Percentiles rank a stretch among this genome's conserved stretches.
These are phyloP conservation scores for Lanmaoa pseudosensibilis DNA, from an alignment of 768 basidiomycete species.

Conservation along the genomic window DNA sequence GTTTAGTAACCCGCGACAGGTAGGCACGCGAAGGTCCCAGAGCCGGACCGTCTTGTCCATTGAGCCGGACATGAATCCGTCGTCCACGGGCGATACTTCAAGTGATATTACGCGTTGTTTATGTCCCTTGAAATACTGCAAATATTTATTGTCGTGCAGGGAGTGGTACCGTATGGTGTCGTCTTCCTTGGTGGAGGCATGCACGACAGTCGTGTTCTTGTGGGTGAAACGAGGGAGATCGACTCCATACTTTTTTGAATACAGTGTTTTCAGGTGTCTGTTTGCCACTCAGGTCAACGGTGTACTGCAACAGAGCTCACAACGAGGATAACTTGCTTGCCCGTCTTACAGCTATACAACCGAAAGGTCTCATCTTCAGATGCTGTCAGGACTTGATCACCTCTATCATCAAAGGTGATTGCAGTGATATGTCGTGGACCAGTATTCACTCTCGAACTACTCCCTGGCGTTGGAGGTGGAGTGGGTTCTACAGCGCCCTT, in stretches of 20 bases:
- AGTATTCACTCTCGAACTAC: constrained; percentile 34
- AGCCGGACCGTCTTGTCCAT: constrained; percentile 92
- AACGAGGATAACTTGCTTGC: constrained; percentile 74
- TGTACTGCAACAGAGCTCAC: constrained; percentile 13
- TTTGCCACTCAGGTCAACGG: constrained; percentile 29
- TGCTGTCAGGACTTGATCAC: constrained; percentile 82
- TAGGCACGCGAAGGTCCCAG: constrained; percentile 87
- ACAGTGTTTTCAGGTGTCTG: constrained; percentile 74
- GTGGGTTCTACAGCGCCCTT: constrained; percentile 69
- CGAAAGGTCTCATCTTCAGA: constrained; percentile 92
- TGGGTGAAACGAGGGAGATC: constrained; percentile 95
- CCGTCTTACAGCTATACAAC: constrained; percentile 83
- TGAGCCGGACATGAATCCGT: constrained; percentile 94
- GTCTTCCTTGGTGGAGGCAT: constrained; percentile 94
- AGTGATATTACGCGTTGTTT: constrained; percentile 85
- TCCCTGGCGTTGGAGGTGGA: constrained; percentile 47
- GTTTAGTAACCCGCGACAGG: constrained; percentile 76
- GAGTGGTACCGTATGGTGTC: constrained; percentile 95
- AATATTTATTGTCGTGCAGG: constrained; percentile 92
- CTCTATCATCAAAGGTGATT: constrained; percentile 87
- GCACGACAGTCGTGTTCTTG: constrained; percentile 77
- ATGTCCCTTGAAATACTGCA: constrained; percentile 96
- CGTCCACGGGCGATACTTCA: constrained; percentile 89
- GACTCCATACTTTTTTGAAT: constrained; percentile 96
- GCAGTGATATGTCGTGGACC: constrained; percentile 79